Percentiles rank a stretch among this genome's conserved stretches.
phyloP scores from a whole-genome alignment of 2,329 filamentous ascomycete genomes.

The Penicillium sp. region DNA sequence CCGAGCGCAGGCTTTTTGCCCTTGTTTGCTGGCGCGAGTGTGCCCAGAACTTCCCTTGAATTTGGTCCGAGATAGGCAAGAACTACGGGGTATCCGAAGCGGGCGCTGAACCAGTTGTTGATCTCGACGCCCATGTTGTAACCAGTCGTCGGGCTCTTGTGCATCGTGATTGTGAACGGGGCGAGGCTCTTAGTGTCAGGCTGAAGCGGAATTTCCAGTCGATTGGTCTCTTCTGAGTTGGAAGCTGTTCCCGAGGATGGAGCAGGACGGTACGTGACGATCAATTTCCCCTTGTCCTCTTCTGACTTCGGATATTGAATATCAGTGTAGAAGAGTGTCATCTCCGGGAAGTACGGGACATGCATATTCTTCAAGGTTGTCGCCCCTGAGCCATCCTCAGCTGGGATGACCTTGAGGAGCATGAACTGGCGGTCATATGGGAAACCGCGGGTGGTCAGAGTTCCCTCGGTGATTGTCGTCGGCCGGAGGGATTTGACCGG shows the following conservation, averaged over 20 bases:
- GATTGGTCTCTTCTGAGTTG: slow-evolving; percentile 7
- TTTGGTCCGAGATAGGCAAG: slow-evolving; percentile 64
- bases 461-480: slow-evolving; percentile 52
- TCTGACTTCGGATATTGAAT: slow-evolving; percentile 38
- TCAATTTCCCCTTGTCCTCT: slow-evolving; percentile 33
- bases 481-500: slow-evolving; percentile 70
- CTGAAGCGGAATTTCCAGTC: slow-evolving; percentile 55
- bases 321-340: slow-evolving; percentile 62
- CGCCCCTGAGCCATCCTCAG: slow-evolving; percentile 15
- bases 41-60: slow-evolving; percentile 60
- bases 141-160: slow-evolving; percentile 55
- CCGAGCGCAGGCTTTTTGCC: slow-evolving; percentile 6
- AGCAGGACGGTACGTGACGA: slow-evolving; percentile 40
- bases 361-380: slow-evolving; percentile 55
- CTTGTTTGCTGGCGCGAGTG: slow-evolving; percentile 47
- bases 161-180: slow-evolving; percentile 54
- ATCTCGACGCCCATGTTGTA: slow-evolving; percentile 61
- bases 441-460: slow-evolving; percentile 61
- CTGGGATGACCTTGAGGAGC: slow-evolving; percentile 54
- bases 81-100: slow-evolving; percentile 60
- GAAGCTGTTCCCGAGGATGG: slow-evolving; percentile 22
- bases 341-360: slow-evolving; percentile 54
- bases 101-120: slow-evolving; percentile 64
- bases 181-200: slow-evolving; percentile 50
- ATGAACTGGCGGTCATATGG: slow-evolving; percentile 67